Evolutionary conservation across 352 stramenopile species (phyloP).

Genomic region (Globisporangium nunn): DNA sequence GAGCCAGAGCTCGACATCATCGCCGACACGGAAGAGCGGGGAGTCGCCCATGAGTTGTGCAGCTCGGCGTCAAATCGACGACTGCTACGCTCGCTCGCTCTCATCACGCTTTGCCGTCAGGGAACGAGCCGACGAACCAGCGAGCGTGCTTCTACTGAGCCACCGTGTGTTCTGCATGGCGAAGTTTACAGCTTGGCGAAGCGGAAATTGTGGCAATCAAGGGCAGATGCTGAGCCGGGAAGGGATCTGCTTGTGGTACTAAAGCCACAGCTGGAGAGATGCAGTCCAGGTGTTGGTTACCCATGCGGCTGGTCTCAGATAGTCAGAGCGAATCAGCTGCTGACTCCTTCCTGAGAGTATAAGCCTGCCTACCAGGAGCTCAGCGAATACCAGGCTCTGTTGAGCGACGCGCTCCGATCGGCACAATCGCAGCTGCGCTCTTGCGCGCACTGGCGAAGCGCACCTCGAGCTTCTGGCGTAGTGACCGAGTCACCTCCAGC

Average conservation of each 20-base stretch:
- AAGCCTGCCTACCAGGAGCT: too few species aligned
- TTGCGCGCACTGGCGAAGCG: background rate
- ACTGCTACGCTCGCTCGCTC: background rate
- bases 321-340: background rate
- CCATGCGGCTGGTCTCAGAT: background rate
- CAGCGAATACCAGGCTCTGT: background rate
- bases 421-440: background rate
- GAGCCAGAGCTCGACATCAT: conserved; percentile 42
- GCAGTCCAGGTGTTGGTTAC: background rate
- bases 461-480: background rate
- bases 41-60: conserved; percentile 4
- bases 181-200: background rate
- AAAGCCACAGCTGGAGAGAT: background rate
- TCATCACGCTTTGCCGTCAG: background rate
- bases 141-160: background rate
- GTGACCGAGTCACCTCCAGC: background rate
- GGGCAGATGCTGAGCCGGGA: background rate
- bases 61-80: background rate
- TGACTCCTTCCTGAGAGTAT: background rate
- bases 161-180: background rate
- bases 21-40: conserved; percentile 12
- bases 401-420: background rate
- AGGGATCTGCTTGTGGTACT: background rate
- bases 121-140: background rate
- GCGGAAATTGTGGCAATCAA: background rate